Evolutionary conservation across 192 early-diverging fungal genomes (phyloP), one percentile per base, ranked within the genome.

Genomic region (Mortierella hygrophila): DNA sequence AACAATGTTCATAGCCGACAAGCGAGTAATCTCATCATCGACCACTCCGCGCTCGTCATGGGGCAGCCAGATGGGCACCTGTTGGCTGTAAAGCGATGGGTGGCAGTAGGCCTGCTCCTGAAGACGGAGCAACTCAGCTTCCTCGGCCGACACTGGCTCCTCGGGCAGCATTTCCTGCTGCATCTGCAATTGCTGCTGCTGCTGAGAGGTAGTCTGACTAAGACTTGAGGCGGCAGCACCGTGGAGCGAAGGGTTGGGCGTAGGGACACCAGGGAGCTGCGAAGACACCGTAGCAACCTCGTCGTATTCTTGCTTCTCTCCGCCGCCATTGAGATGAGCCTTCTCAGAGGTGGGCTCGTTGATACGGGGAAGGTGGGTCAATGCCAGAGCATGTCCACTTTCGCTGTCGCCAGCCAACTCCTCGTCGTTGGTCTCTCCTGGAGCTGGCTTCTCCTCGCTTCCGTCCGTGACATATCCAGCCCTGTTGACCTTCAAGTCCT

Each of bases 31-130:
- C 72, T 86, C 84, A 13, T 74, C 71, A 2, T 46, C 29, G 3
- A 81, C 79, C 69, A 86, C 42, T 32, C 79, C 79, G 26, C 76
- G 79, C 32, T 81, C 74, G 37, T 86, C 84, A 52, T 49, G 20
- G 1, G 84, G 84, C 46, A 86, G 54, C 84, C 84, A 86, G 35
- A 86, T 78, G 0, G 84, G 84, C 8, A 42, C 71, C 75, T 86
- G 84, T 6, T 16, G 70, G 8, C 47, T 81, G 49, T 86, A 86
- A 5, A 73, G 21, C 1, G 84, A 75, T 5, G 84, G 84, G 40
- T 86, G 84, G 29, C 40, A 73, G 54, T 86, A 86, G 1, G 84
- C 84, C 42, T 86, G 84, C 29, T 86, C 79, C n/a, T 86, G 84
- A 7, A 86, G 55, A 9, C 49, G 55, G 18, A 54, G 41, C 46